Percentiles rank a stretch among this genome's conserved stretches.
phyloP scores from a whole-genome alignment of 352 stramenopile species.

The Phytophthora crassamura region DNA sequence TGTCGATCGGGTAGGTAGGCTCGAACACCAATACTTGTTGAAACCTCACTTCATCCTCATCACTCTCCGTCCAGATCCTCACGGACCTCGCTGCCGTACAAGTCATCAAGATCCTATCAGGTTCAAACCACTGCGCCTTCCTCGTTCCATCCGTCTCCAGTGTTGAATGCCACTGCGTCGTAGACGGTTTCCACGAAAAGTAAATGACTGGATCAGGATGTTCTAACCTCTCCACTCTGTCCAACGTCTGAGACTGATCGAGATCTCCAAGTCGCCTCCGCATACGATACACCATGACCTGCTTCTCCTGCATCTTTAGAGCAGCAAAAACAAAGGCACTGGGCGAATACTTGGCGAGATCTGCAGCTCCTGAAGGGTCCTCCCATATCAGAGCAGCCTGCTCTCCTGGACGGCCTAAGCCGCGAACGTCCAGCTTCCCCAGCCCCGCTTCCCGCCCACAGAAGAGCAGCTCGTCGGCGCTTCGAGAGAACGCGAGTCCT shows the following conservation, averaged over 20 bases:
- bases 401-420: slow-evolving; percentile 7
- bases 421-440: slow-evolving; percentile 58
- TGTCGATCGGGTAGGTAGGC: slow-evolving; percentile 58
- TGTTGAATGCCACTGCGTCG: slow-evolving; percentile 56
- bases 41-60: slow-evolving; percentile 27
- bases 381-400: slow-evolving; percentile 37
- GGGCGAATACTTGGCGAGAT: slow-evolving; percentile 83
- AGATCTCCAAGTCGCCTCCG: slow-evolving; percentile 17
- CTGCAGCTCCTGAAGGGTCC: slow-evolving; percentile 10
- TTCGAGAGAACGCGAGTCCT: slow-evolving; percentile 71
- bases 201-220: slow-evolving; percentile 79
- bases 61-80: slow-evolving; percentile 70
- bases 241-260: slow-evolving; percentile 26
- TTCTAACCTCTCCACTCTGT: slow-evolving; percentile 46
- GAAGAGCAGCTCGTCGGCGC: slow-evolving; percentile 63
- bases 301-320: slow-evolving; percentile 36
- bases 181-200: slow-evolving; percentile 83
- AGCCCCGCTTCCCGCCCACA: slow-evolving; percentile 48
- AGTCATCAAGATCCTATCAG: slow-evolving; percentile 76
- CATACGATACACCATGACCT: slow-evolving; percentile 73
- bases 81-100: slow-evolving; percentile 59
- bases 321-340: slow-evolving; percentile 72
- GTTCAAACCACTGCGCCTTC: slow-evolving; percentile 80
- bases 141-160: slow-evolving; percentile 63
- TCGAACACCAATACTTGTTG: slow-evolving; percentile 55